Conservation (phyloP, 495 filamentous ascomycete species). For the Ascodesmis nigricans region DNA sequence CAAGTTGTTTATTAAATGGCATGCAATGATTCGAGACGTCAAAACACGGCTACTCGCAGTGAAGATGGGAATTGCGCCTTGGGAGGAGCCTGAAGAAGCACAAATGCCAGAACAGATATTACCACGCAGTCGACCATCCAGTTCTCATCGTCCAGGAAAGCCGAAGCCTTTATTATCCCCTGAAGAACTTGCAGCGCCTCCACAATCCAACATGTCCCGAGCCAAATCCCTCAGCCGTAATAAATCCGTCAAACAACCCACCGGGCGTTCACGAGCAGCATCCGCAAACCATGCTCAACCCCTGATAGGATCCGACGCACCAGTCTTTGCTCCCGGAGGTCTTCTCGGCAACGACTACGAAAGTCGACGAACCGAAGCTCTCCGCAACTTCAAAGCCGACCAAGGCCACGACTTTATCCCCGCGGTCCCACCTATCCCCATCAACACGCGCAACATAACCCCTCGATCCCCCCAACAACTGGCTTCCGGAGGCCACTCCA, state of each 20-base stretch:
- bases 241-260: constrained; percentile 9
- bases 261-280: neutral
- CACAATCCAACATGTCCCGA: constrained; percentile 7
- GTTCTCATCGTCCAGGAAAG: constrained; percentile 11
- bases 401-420: constrained; percentile 8
- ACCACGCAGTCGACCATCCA: constrained; percentile 2
- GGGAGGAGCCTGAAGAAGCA: too few relatives aligned
- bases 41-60: constrained; percentile 51
- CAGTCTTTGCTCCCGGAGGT: constrained; percentile 16
- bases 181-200: constrained; percentile 18
- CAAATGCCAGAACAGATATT: too few relatives aligned
- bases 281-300: neutral
- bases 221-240: constrained; percentile 12
- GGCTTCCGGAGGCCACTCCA: neutral
- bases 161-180: constrained; percentile 18
- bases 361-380: constrained; percentile 14
- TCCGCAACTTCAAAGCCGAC: constrained; percentile 14
- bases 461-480: neutral
- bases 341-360: constrained; percentile 20
- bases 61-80: constrained; percentile 22
- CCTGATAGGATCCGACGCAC: neutral
- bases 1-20: constrained; percentile 41
- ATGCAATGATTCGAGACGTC: constrained; percentile 60
- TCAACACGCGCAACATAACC: neutral
- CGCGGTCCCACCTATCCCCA: constrained; percentile 7